Conservation (phyloP, 495 filamentous ascomycete species). For the Rhizodiscina lignyota region DNA sequence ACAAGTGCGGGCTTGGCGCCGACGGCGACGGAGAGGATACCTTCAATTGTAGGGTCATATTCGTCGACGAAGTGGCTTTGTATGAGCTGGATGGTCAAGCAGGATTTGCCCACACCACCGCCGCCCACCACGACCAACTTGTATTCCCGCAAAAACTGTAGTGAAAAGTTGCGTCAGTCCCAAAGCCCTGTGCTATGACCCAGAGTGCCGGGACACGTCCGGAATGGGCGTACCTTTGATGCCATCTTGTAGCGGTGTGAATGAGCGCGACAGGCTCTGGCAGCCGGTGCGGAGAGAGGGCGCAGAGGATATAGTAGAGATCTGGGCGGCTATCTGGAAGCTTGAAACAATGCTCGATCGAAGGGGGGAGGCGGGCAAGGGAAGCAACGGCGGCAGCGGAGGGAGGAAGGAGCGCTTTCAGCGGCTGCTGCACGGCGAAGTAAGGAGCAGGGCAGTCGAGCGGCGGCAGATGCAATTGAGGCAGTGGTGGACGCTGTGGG, state of each 20-base stretch:
- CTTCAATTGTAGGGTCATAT: constrained; percentile 98
- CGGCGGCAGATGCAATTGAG: neutral
- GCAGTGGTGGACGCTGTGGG: neutral
- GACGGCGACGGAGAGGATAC: constrained; percentile 30
- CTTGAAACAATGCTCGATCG: no score
- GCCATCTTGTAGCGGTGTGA: constrained; percentile 8
- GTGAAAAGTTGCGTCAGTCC: constrained; percentile 5
- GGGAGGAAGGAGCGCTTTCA: constrained; percentile 3
- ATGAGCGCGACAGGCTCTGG: neutral
- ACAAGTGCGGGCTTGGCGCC: constrained; percentile 1
- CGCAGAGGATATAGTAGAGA: no score
- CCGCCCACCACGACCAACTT: constrained; percentile 97
- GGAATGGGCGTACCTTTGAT: constrained; percentile 12
- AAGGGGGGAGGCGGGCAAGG: no score
- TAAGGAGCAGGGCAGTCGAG: neutral
- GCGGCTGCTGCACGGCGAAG: constrained; percentile 4
- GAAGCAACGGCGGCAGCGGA: no score
- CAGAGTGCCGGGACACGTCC: neutral
- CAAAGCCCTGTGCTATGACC: neutral
- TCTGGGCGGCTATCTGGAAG: no score
- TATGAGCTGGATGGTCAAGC: constrained; percentile 97
- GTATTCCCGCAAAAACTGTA: constrained; percentile 91
- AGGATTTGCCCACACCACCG: constrained; percentile 97
- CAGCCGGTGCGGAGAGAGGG: no score
- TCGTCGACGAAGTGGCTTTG: constrained; percentile 98